Evolutionary conservation across 306 rosid genomes (phyloP), one percentile per base, ranked within the genome.

Genomic region (Erythrophleum fordii): DNA sequence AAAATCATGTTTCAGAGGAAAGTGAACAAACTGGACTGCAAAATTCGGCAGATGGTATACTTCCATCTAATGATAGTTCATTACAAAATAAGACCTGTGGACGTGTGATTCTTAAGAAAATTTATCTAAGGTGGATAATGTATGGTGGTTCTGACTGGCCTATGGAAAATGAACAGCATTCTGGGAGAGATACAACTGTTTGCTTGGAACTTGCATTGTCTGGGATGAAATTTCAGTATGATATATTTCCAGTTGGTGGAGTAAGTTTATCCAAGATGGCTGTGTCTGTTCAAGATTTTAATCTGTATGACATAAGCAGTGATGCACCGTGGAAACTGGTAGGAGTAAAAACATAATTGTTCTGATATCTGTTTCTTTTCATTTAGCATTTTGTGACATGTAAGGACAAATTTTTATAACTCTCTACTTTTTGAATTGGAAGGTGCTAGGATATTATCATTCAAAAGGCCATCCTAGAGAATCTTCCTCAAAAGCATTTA

Each of bases 271-370:
- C 99, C 23, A 91, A 84, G 84, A 92, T 93, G 72, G 88, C 89
- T 61, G 89, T 95, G 64, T 90, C 96, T 5, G 91, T 93, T 81
- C 91, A 84, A 87, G 94, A 95, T 88, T 86, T 93, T 78, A 87
- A 80, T 83, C 88, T 95, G 64, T 86, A 83, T 85, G 99, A 95
- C 87, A 69, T 53, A 75, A 93, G 99, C 86, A 85, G 80, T 78
- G 88, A 87, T 81, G 99, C 98, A 77, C 98, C 98, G 51, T 95
- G 99, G 99, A 93, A 77, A 79, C 91, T 87, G 98, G 99, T 95
- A 93, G 39, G 67, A 59, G 58, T 64, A 49, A 46, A 55, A 53
- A 39, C 77, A 51, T 62, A 70, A 42, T 56, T 65, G 79, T 71
- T 78, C 67, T 75, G 51, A 45, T 41, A 64, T 58, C 34, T 42